Evolutionary conservation across 768 basidiomycete species (phyloP), one percentile per base, ranked within the genome.

Genomic region (Lactifluus echinatus): DNA sequence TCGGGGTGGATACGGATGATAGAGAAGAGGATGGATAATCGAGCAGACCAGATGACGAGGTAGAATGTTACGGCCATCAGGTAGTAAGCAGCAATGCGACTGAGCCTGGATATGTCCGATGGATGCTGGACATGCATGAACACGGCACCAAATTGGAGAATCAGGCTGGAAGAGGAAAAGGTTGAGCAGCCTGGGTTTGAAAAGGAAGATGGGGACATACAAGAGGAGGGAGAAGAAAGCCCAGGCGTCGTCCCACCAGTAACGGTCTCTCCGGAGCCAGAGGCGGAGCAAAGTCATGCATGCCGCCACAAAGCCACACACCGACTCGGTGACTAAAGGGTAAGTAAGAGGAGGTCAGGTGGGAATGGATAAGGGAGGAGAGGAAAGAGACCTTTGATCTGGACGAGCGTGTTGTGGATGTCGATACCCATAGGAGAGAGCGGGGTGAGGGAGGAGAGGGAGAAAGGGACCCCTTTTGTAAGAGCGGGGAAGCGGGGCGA

Each of bases 1-100:
- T 72, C 71, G 1, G 76, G 75, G 51, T 77, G 76, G 63, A 81
- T 72, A 36, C 80, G 77, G 51, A 80, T 75, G 57, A 82, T 72
- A 6, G 79, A 80, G 67, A 78, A 78, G 7, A 82, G 67, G 43
- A 80, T 79, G 24, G 78, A 75, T n/a, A 79, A 67, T 19, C 79
- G 74, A 2, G 79, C 66, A 29, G 52, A 57, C 66, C 66, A 67
- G 24, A 67, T 67, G 59, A 67, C 59, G 14, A 57, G 36, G 58
- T 67, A 67, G 44, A 67, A 67, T 1, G 66, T 59, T 3, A 56
- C 52, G 17, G 66, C 66, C 66, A 67, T 67, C 49, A 67, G 63
- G 55, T 67, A 66, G 61, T 67, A 67, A 6, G 66, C 63, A 11
- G 66, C 66, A 21, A 67, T 50, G 50, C 61, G 64, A 39, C 42